Evolutionary conservation across 2,329 filamentous ascomycete genomes (phyloP), one percentile per base, ranked within the genome.

Genomic region (Ophiostoma australiae): DNA sequence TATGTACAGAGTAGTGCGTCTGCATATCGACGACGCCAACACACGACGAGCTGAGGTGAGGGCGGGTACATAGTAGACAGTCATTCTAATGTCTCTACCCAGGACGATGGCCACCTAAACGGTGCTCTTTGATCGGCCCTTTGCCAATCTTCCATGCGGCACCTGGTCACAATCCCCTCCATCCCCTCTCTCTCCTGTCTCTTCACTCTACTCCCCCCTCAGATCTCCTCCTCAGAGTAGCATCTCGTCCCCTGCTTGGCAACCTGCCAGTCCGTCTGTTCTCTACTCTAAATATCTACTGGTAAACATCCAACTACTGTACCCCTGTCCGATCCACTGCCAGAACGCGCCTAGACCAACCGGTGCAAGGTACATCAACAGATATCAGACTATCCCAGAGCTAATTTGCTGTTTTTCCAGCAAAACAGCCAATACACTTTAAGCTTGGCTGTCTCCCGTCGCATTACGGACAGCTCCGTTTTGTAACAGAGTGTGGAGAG

Each of bases 381-480:
- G 44, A 48, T n/a, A 48, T 48, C 44, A 58, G 52, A 58, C 52
- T 58, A 58, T 58, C 23, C 52, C 5, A 58, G 23, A 31, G 52
- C 52, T 58, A 58, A 58, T 58, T 58, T 58, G 52, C 52, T 27
- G 44, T 31, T 58, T 58, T 58, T 44, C 67, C 41, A 33, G n/a
- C 20, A 67, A 48, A 61, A 17, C n/a, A 37, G 15, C 63, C n/a
- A 67, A 67, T 70, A 44, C 20, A 48, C 20, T 70, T 61, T 67
- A 67, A 67, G 69, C 69, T 55, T 70, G 61, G 69, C 69, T 20
- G 41, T 33, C 58, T 63, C 5, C 27, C 27, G 58, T 33, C 58
- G 15, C 58, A 63, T 33, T 33, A 63, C 58, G 55, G 6, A 35
- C 27, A 6, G 2, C 27, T 63, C 27, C 58, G 58, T 63, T 58